Base-by-base conservation (phyloP, 768 basidiomycete genomes). In the Mycena amicta region DNA sequence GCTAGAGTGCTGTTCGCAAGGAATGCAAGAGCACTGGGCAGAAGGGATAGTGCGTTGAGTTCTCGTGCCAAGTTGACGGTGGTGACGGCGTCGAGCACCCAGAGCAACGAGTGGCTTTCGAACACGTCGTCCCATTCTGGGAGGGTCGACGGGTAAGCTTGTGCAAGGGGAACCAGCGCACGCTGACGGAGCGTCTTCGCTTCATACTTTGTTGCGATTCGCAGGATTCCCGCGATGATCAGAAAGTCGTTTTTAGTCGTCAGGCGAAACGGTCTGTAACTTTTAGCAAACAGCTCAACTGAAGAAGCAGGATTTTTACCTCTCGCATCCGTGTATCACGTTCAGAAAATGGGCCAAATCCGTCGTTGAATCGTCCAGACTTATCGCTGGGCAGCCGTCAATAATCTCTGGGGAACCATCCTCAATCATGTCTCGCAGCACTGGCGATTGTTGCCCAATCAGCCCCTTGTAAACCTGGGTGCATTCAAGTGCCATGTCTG, bases 351-450 rank as follows among this genome's bases (percentile, higher is more conserved):
- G 52, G 3, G 57, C 41, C 3, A 62, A 18, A n/a, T 62, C 61
- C 27, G 45, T 18, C 2, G 61, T 45, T 0, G 54, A 47, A 31
- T 62, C 61, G 28, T 62, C 57, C 0, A 62, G 28, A 8, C 51
- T 50, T 13, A 62, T 43, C 3, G 61, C 61, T 1, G 61, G 61
- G 41, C 61, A 62, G 2, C 61, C 61, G 4, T 56, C 57, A 20
- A 62, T 40, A 12, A 49, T 8, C 30, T 59, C 57, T 0, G 33
- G 18, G 2, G n/a, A 29, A 4, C 8, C 33, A 6, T 39, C 37
- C 26, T 62, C 53, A 20, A 71, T 60, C 66, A 70, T 72, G 27
- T 67, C 65, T 15, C 51, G 46, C 27, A 71, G 63, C 3, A 71
- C 37, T 3, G 70, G 49, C 1, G 71, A 70, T 12, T 68, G 65